These are phyloP conservation scores for Sporothrix curviconia DNA, from an alignment of 2,329 filamentous ascomycete species.

Conservation along the genomic window DNA sequence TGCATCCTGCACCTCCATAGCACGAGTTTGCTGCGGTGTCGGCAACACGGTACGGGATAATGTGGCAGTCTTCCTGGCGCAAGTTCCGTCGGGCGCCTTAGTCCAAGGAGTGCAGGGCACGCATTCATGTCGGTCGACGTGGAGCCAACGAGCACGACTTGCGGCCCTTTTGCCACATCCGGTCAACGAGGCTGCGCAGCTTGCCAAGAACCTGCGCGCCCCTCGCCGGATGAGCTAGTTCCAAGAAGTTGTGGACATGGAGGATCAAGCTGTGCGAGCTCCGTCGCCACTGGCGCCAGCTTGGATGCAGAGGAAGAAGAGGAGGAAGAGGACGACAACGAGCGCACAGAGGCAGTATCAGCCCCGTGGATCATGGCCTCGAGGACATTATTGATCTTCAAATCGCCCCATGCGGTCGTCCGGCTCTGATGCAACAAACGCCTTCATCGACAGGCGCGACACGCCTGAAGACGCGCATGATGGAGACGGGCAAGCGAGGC, in stretches of 20 bases:
- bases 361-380: constrained; percentile 49
- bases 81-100: constrained; percentile 28
- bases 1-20: constrained; percentile 30
- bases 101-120: constrained; percentile 23
- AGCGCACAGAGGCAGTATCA: constrained; percentile 27
- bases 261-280: constrained; percentile 54
- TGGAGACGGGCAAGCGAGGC: constrained; percentile 16
- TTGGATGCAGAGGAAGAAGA: not conserved
- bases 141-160: constrained; percentile 70
- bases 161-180: constrained; percentile 63
- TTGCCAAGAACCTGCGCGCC: constrained; percentile 63
- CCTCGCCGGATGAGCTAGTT: constrained; percentile 63
- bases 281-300: not conserved
- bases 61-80: constrained; percentile 27
- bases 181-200: constrained; percentile 65
- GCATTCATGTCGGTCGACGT: constrained; percentile 56
- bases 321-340: constrained; percentile 5
- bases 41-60: constrained; percentile 25
- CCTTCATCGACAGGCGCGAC: constrained; percentile 19
- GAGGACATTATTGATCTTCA: constrained; percentile 53
- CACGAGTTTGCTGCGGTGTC: constrained; percentile 8
- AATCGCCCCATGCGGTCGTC: constrained; percentile 53
- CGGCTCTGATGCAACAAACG: constrained; percentile 23
- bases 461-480: constrained; percentile 14
- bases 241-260: constrained; percentile 74